A percentile compares a stretch with the other conserved stretches of the same genome.
phyloP scores from a whole-genome alignment of 2,329 filamentous ascomycete genomes.

The Penicillium occitanis region DNA sequence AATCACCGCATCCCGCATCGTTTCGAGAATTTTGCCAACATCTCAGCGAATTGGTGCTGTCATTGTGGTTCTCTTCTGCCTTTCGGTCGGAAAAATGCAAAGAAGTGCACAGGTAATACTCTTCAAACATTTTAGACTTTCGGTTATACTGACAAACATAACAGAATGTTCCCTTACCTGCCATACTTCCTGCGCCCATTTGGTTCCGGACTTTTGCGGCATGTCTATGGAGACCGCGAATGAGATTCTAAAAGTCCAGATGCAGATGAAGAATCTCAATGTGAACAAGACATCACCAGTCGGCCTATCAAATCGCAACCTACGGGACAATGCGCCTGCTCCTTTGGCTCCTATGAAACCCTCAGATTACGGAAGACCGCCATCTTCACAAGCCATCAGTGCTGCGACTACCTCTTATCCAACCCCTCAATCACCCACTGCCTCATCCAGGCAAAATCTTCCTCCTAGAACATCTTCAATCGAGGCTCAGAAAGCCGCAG shows the following conservation, averaged over 20 bases:
- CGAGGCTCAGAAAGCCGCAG: slow-evolving; percentile 51
- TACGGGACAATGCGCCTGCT: slow-evolving; percentile 55
- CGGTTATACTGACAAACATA: slow-evolving; percentile 17
- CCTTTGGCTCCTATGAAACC: slow-evolving; percentile 37
- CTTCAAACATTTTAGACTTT: neutral
- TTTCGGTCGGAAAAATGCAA: slow-evolving; percentile 90
- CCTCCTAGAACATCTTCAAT: slow-evolving; percentile 52
- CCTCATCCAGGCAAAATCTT: slow-evolving; percentile 45
- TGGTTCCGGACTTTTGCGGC: slow-evolving; percentile 97
- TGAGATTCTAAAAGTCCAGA: slow-evolving; percentile 83
- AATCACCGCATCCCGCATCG: slow-evolving; percentile 98
- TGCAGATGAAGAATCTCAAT: slow-evolving; percentile 65
- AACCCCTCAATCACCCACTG: slow-evolving; percentile 48
- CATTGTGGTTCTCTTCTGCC: slow-evolving; percentile 96
- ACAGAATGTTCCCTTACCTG: slow-evolving; percentile 87
- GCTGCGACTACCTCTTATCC: slow-evolving; percentile 45
- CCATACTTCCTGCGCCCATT: slow-evolving; percentile 86
- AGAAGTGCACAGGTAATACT: slow-evolving; percentile 74
- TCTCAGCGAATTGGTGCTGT: slow-evolving; percentile 99
- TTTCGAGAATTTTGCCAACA: slow-evolving; percentile 94
- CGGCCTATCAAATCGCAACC: slow-evolving; percentile 64
- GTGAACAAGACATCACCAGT: slow-evolving; percentile 56
- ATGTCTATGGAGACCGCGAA: slow-evolving; percentile 99
- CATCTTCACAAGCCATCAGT: slow-evolving; percentile 41
- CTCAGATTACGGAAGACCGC: slow-evolving; percentile 40